Percentiles rank a stretch among this genome's conserved stretches.
These are phyloP conservation scores for Prunus mume DNA, from an alignment of 306 rosid genomes.

Conservation along the genomic window DNA sequence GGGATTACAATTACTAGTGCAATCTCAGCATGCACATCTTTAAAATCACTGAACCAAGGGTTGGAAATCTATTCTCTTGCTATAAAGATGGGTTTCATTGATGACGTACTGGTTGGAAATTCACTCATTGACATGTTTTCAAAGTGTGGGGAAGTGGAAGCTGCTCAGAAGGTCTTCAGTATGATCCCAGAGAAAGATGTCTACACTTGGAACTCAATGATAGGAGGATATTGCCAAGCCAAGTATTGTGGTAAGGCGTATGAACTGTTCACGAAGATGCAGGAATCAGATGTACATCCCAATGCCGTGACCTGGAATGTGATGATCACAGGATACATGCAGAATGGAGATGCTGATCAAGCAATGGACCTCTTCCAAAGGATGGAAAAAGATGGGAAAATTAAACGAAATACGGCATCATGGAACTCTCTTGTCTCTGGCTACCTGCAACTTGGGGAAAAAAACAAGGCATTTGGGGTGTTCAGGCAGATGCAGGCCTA, in stretches of 20 bases:
- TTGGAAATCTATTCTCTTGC: constrained; percentile 70
- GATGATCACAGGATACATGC: constrained; percentile 86
- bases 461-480: constrained; percentile 65
- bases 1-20: constrained; percentile 68
- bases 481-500: constrained; percentile 79
- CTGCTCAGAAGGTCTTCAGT: constrained; percentile 62
- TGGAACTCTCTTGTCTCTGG: constrained; percentile 92
- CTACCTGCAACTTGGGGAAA: constrained; percentile 63
- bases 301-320: constrained; percentile 79
- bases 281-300: constrained; percentile 69
- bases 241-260: constrained; percentile 88
- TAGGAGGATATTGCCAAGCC: constrained; percentile 85
- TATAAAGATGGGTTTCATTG: constrained; percentile 50
- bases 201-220: constrained; percentile 91
- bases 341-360: constrained; percentile 72
- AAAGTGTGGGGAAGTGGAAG: constrained; percentile 79
- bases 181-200: constrained; percentile 63
- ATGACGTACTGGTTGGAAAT: constrained; percentile 56
- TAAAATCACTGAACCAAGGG: constrained; percentile 61
- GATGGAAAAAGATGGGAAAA: constrained; percentile 73
- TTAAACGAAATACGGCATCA: constrained; percentile 69
- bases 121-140: constrained; percentile 80
- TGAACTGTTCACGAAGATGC: constrained; percentile 75
- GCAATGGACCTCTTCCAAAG: constrained; percentile 76
- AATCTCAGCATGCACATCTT: constrained; percentile 62